Conservation (phyloP, 1,139 yeast species). For the Geotrichum reessii region DNA sequence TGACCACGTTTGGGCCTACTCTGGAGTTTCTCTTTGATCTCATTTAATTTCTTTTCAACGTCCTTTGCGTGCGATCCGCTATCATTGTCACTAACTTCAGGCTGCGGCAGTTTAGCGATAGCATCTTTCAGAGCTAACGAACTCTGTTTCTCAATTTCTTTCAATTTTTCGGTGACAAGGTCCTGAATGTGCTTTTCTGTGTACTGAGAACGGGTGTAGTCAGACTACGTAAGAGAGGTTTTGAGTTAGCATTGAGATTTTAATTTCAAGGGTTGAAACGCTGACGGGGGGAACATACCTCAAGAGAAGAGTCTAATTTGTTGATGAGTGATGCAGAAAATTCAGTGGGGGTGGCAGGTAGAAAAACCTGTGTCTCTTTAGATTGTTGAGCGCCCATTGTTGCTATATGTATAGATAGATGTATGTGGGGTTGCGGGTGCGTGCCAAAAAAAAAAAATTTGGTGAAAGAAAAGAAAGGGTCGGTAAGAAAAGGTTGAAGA, state of each 20-base stretch:
- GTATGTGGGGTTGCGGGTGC: background rate
- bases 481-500: background rate
- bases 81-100: constrained; percentile 38
- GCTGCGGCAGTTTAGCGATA: constrained; percentile 24
- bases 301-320: constrained; percentile 66
- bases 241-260: background rate
- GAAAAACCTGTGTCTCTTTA: constrained; percentile 28
- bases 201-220: constrained; percentile 74
- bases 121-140: constrained; percentile 50
- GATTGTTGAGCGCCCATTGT: constrained; percentile 20
- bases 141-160: constrained; percentile 56
- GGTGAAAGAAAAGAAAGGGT: background rate
- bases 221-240: constrained; percentile 53
- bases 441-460: background rate
- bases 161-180: constrained; percentile 61
- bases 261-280: too few relatives aligned
- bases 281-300: constrained; percentile 39
- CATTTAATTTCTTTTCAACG: constrained; percentile 41
- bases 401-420: background rate
- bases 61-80: constrained; percentile 30
- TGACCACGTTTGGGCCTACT: constrained; percentile 37
- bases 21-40: constrained; percentile 39
- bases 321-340: constrained; percentile 63
- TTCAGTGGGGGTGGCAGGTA: constrained; percentile 68
- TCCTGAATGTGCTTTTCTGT: constrained; percentile 75